Evolutionary conservation across 1,284 basidiomycete genomes (phyloP).

Genomic region (Sparassis latifolia): DNA sequence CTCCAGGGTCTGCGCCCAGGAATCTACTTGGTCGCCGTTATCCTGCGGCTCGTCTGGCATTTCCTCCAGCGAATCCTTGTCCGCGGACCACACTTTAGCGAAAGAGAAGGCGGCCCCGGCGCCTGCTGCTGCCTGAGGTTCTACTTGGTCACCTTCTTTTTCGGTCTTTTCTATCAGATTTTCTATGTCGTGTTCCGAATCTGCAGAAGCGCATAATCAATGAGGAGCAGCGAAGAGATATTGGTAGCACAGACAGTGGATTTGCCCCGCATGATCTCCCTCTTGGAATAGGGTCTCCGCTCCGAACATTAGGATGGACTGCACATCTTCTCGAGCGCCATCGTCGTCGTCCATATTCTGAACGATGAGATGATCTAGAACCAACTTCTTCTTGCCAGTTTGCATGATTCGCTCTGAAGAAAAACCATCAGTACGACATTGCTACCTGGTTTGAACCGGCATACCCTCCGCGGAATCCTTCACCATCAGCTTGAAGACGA

Average conservation of each 20-base stretch:
- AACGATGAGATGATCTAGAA: constrained; percentile 87
- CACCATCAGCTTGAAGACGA: constrained; percentile 90
- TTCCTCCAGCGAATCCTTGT: constrained; percentile 64
- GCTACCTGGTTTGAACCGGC: constrained; percentile 3
- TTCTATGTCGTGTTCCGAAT: constrained; percentile 74
- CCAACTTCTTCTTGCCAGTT: constrained; percentile 85
- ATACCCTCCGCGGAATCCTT: constrained; percentile 85
- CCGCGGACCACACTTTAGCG: constrained; percentile 84
- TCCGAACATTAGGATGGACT: constrained; percentile 79
- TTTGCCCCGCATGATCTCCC: constrained; percentile 46
- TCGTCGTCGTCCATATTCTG: constrained; percentile 87
- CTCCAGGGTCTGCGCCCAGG: constrained; percentile 71
- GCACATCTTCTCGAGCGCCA: constrained; percentile 64
- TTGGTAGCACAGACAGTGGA: constrained; percentile 50
- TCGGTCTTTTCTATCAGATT: constrained; percentile 82
- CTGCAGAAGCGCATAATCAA: constrained; percentile 28
- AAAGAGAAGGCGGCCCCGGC: constrained; percentile 64
- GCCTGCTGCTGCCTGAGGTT: constrained; percentile 32
- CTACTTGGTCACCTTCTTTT: constrained; percentile 55
- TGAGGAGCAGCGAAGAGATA: background rate
- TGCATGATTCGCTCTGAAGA: constrained; percentile 77
- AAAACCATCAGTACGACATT: constrained; percentile 2
- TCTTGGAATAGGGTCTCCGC: constrained; percentile 76
- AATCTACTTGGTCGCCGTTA: constrained; percentile 50
- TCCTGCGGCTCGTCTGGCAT: constrained; percentile 43